Evolutionary conservation across 345 rosid genomes (phyloP).

Genomic region (Cardamine resedifolia): DNA sequence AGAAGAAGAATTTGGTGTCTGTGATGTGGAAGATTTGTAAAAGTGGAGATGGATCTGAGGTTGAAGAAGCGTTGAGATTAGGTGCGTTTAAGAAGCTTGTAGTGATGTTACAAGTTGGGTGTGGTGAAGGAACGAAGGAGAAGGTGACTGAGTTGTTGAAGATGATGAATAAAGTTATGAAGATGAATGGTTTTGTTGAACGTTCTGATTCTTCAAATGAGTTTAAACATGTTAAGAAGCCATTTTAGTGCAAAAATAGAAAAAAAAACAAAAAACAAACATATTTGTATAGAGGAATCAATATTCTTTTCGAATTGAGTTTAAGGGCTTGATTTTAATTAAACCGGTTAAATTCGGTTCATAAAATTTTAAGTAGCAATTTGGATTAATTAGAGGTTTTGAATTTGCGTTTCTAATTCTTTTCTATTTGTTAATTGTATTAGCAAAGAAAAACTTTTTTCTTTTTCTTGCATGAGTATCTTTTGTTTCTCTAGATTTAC

Average conservation of each 20-base stretch:
- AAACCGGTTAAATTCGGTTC: background rate
- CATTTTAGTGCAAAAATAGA: slow-evolving; percentile 55
- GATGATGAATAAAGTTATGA: slow-evolving; percentile 62
- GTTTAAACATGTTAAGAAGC: slow-evolving; percentile 65
- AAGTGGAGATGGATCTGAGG: slow-evolving; percentile 41
- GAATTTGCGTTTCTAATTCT: background rate
- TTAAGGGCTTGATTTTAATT: background rate
- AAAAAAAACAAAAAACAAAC: too few relatives aligned
- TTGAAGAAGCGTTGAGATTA: slow-evolving; percentile 57
- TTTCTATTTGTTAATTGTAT: too few relatives aligned
- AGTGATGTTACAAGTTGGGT: slow-evolving; percentile 77
- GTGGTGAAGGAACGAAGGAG: slow-evolving; percentile 66
- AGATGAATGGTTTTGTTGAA: slow-evolving; percentile 41
- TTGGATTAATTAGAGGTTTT: background rate
- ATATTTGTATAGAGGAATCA: slow-evolving; percentile 2
- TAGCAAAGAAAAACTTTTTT: too few relatives aligned
- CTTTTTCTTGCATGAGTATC: too few relatives aligned
- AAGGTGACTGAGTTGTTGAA: slow-evolving; percentile 66
- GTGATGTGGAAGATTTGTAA: slow-evolving; percentile 67
- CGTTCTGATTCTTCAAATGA: slow-evolving; percentile 68
- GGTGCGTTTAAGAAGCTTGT: slow-evolving; percentile 89
- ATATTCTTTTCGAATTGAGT: background rate
- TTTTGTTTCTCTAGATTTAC: too few relatives aligned
- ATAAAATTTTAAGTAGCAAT: background rate
- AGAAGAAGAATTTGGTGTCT: slow-evolving; percentile 58